These are phyloP conservation scores for Chiua virens DNA, from an alignment of 768 basidiomycete genomes.

Conservation along the genomic window DNA sequence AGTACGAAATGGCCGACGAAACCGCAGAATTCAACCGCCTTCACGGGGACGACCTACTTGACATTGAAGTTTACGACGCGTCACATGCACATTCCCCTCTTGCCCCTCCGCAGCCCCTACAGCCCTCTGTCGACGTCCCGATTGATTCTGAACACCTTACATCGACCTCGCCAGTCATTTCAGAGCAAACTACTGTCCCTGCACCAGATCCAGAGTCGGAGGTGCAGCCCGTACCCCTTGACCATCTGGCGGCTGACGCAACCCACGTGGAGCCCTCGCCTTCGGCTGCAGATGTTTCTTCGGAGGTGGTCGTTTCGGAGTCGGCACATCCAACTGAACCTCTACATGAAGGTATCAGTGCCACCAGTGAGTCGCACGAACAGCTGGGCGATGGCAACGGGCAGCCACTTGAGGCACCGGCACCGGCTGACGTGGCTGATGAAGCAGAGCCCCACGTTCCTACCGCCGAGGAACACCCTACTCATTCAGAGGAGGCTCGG, in stretches of 20 bases:
- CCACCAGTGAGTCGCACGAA: slow-evolving; percentile 22
- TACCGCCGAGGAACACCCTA: slow-evolving; percentile 2
- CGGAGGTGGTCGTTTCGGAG: slow-evolving; percentile 4
- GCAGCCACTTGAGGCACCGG: slow-evolving; percentile 6
- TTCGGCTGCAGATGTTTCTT: slow-evolving; percentile 9
- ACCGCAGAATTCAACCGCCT: slow-evolving; percentile 25
- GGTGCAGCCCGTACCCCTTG: slow-evolving; percentile 10
- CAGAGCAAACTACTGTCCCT: slow-evolving; percentile 7
- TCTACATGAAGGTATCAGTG: slow-evolving; percentile 3
- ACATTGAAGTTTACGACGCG: slow-evolving; percentile 43
- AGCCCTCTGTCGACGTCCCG: slow-evolving; percentile 13
- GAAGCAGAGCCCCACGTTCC: slow-evolving; percentile 4
- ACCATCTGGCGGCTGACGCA: slow-evolving; percentile 16
- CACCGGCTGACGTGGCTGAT: slow-evolving; percentile 1
- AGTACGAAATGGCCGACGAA: slow-evolving; percentile 47
- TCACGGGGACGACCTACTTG: slow-evolving; percentile 31
- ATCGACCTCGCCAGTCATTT: neutral
- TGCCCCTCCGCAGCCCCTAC: slow-evolving; percentile 11
- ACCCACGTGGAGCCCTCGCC: slow-evolving; percentile 15
- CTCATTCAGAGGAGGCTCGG: slow-evolving; percentile 9
- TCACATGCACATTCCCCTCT: slow-evolving; percentile 35
- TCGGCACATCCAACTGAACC: slow-evolving; percentile 5
- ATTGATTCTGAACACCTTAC: slow-evolving; percentile 16
- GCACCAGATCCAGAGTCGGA: slow-evolving; percentile 9
- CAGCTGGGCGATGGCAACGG: slow-evolving; percentile 8